Evolutionary conservation across 164 flowering plant species (phyloP).

Genomic region (Magnolia kwangsiensis): DNA sequence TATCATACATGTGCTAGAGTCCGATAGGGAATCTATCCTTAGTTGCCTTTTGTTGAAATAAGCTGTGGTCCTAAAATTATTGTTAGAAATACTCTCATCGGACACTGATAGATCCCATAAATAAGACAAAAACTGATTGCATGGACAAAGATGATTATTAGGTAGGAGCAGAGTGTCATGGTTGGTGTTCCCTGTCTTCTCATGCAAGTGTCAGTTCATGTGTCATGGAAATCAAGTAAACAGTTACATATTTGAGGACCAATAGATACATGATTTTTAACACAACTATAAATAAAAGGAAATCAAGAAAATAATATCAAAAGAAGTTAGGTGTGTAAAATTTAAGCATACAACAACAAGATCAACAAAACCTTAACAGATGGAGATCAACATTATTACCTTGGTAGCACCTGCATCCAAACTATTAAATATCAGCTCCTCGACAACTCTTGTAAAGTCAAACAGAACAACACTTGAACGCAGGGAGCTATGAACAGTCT

Average conservation of each 20-base stretch:
- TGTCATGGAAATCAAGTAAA: background rate
- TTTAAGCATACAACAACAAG: background rate
- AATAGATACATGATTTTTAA: background rate
- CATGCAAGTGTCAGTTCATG: too few relatives aligned
- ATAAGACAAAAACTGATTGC: background rate
- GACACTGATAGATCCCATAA: background rate
- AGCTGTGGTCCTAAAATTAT: too few relatives aligned
- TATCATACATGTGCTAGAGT: too few relatives aligned
- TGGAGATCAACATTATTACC: slow-evolving; percentile 34
- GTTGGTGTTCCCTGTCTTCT: too few relatives aligned
- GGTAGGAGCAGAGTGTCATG: background rate
- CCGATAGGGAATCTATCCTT: too few relatives aligned
- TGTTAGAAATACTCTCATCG: too few relatives aligned
- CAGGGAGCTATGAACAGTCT: slow-evolving; percentile 51
- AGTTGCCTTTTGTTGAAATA: too few relatives aligned
- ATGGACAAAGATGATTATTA: background rate
- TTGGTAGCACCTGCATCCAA: slow-evolving; percentile 85
- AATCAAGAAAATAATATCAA: background rate
- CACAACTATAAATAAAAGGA: background rate
- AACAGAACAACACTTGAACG: slow-evolving; percentile 70
- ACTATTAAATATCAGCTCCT: slow-evolving; percentile 83
- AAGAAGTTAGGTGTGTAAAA: background rate
- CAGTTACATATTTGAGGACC: background rate
- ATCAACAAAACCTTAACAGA: background rate
- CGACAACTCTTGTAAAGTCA: slow-evolving; percentile 77